Percentiles rank a stretch among this genome's conserved stretches.
Evolutionary conservation across 2,329 filamentous ascomycete species (phyloP).

Genomic region (Cercospora sp.): DNA sequence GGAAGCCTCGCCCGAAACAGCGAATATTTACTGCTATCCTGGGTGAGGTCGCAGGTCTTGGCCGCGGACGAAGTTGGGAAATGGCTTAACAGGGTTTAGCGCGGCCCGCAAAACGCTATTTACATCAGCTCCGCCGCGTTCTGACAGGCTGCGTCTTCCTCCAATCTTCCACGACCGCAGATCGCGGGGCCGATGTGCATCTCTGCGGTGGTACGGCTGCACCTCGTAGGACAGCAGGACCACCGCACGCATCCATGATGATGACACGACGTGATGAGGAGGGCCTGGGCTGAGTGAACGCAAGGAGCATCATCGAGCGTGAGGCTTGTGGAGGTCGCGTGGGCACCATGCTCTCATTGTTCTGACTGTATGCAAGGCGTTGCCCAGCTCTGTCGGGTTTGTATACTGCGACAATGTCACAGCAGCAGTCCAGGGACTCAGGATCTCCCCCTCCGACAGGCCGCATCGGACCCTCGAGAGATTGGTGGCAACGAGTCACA

Average conservation of each 20-base stretch:
- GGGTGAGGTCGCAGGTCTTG: conserved; percentile 12
- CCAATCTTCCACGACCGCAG: conserved; percentile 12
- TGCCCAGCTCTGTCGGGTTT: background rate
- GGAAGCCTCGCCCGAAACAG: conserved; percentile 11
- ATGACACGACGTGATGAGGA: conserved; percentile 6
- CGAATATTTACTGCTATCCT: conserved; percentile 1
- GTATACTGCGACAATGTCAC: background rate
- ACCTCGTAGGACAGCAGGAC: conserved; percentile 1
- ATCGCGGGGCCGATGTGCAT: conserved; percentile 15
- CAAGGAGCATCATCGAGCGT: background rate
- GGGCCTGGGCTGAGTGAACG: background rate
- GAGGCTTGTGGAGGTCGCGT: conserved; percentile 9
- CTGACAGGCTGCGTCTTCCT: conserved; percentile 15
- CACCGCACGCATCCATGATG: conserved; percentile 1
- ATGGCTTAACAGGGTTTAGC: conserved; percentile 8
- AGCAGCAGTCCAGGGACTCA: background rate
- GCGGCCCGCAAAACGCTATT: conserved; percentile 10
- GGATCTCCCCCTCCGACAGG: background rate
- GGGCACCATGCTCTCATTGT: background rate
- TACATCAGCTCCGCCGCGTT: conserved; percentile 5
- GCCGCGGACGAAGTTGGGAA: background rate
- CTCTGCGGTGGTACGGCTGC: conserved; percentile 7
- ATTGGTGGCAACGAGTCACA: background rate
- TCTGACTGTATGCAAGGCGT: conserved; percentile 6
- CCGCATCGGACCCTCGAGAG: background rate